Evolutionary conservation across 805 yeast species (phyloP), one percentile per base, ranked within the genome.

Genomic region (Candida cerambycidarum): DNA sequence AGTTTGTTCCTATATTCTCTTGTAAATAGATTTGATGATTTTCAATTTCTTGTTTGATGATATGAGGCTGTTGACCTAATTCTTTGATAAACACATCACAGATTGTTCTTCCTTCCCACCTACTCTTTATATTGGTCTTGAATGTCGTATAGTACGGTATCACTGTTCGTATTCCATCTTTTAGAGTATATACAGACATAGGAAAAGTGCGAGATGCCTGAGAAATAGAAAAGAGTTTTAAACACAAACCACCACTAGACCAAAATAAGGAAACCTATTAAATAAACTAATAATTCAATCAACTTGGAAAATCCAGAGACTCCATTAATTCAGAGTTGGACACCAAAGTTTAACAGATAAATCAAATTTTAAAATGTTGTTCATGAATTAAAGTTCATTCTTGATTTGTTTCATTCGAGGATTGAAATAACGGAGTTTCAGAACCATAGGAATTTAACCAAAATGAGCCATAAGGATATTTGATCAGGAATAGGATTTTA

Each of bases 91-190:
- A 62, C 2, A 69, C 58, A 6, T 67, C 67, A 1, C 55, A 27
- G 2, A 65, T 42, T 12, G 71, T 60, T 14, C 50, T 48, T 2
- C 64, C 69, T 14, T 55, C 52, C 75, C 75, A 70, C 18, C 75
- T 55, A 10, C 53, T 53, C 45, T 70, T 70, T n/a, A 58, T 66
- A 18, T 59, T 59, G 1, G 73, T 68, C 25, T 53, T 51, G 47
- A 50, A 64, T 7, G 46, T 47, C 38, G 48, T 51, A 45, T 58
- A 65, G 51, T 68, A 69, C 6, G 75, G 73, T 3, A 38, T 29
- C 1, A 70, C 71, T n/a, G 54, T 56, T 7, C 74, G 54, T 13
- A 68, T 51, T 1, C 65, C 65, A 40, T 65, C 61, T 31, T 60
- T 62, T 3, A 46, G 30, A n/a, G n/a, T 29, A 23, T 41, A 41